Percentiles rank a stretch among this genome's conserved stretches.
phyloP scores from a whole-genome alignment of 2,329 filamentous ascomycete species.

The Neodidymelliopsis sp. region DNA sequence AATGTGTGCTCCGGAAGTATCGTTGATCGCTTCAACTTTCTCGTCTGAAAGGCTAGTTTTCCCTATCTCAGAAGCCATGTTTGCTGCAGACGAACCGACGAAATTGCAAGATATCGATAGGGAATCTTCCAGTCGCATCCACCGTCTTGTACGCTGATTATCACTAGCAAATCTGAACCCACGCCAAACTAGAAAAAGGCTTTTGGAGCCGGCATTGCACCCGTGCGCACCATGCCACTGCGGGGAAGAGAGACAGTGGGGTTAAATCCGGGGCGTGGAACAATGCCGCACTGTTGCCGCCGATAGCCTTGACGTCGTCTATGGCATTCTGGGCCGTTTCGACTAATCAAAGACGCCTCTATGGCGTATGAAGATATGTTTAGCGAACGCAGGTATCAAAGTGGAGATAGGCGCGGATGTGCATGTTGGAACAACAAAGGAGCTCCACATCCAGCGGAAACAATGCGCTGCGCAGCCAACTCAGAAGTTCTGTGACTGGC shows the following conservation, averaged over 20 bases:
- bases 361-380: background rate
- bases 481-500: background rate
- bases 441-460: conserved; percentile 1
- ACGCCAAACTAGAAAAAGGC: conserved; percentile 6
- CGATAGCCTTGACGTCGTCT: background rate
- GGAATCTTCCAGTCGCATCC: background rate
- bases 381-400: background rate
- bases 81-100: background rate
- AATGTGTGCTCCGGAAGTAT: conserved; percentile 33
- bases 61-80: conserved; percentile 23
- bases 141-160: conserved; percentile 3
- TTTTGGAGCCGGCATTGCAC: background rate
- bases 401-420: background rate
- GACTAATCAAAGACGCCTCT: background rate
- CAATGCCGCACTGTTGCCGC: conserved; percentile 7
- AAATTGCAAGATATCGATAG: background rate
- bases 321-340: conserved; percentile 1
- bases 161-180: background rate
- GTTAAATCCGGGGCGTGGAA: background rate
- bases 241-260: conserved; percentile 11
- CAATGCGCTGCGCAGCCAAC: background rate
- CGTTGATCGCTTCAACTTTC: conserved; percentile 37
- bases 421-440: background rate
- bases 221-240: conserved; percentile 13
- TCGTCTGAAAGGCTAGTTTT: conserved; percentile 20